Evolutionary conservation across 2,329 filamentous ascomycete species (phyloP), one percentile per base, ranked within the genome.

Genomic region (Fusarium sp.): DNA sequence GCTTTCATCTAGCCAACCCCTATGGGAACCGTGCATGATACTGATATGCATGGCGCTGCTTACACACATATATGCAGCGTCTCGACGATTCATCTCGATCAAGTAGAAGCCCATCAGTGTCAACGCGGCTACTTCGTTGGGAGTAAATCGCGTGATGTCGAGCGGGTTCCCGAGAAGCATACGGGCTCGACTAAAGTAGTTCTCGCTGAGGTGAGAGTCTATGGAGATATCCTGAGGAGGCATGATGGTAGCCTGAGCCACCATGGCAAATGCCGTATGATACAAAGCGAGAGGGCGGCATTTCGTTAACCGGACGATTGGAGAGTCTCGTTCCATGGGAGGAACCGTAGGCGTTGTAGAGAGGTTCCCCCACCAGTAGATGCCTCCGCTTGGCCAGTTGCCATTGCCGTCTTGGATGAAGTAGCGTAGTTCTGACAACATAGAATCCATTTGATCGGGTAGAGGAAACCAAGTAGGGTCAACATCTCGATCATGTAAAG

Each of bases 41-140:
- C 81, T 80, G 32, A 84, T 79, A 41, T 82, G 80, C 76, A 84
- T 83, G 28, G 83, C 83, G 15, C 80, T 78, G 41, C 80, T 79
- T 28, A 85, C 75, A 59, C 81, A 82, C 65, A 83, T 80, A 67
- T 82, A 85, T 1, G 83, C 83, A 4, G 81, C 79, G 59, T 86
- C 84, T 33, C 82, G 75, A 6, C 82, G 79, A 69, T 84, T 83
- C 67, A 80, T 81, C 73, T 86, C 83, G 30, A 85, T 72, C 19
- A 85, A 74, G 67, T 84, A 86, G 50, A 84, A 76, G 9, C 80
- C 80, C 80, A 85, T 82, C 54, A 86, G 74, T 3, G 80, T 80
- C 30, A 86, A 73, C 1, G 79, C 76, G 1, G 81, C 77, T 4
- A 85, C 79, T 50, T 85, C 82, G 40, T 76, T 75, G n/a, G 81